Base-by-base conservation (phyloP, 352 stramenopile genomes). In the Phytophthora constricta region DNA sequence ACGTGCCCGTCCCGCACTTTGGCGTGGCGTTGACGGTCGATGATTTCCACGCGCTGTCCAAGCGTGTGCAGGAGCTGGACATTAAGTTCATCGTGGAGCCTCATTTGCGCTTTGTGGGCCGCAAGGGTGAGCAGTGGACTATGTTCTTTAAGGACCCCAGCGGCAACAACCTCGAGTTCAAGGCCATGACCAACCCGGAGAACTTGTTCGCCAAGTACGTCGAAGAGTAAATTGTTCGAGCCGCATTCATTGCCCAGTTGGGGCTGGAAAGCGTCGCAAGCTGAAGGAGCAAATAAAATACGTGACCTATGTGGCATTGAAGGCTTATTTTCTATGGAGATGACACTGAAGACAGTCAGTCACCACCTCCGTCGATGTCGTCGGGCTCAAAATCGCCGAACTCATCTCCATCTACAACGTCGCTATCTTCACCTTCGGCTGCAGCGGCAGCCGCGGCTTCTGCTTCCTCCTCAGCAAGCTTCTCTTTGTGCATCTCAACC, bases 81-180 rank as follows among this genome's bases (percentile, higher is more conserved):
- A 84, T 99, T 20, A 69, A 95, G 39, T 99, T 99, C 71, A 96
- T 99, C 58, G 97, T 99, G 47, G 83, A 98, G 68, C 97, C 97
- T 17, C 95, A 98, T 70, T 73, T 98, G 39, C 84, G 97, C 60
- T 99, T 99, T 65, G 53, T 92, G 42, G 96, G 93, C 22, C 81
- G 87, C 62, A 97, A 97, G 54, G 97, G 97, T 8, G 98, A 99
- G 73, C 97, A 99, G 70, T 99, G 91, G 90, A 99, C 97, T 33
- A 99, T 99, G 97, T 99, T 99, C 77, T 99, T 99, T 82, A 99
- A 99, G 72, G 93, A 98, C 68, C 96, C 96, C 14, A 97, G 85
- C 61, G 94, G 93, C 58, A 99, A 99, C 77, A 99, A 98, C 77
- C 86, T 99, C 9, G 97, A 99, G 81, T 99, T 99, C 80, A 99